Conservation (phyloP, 1,284 basidiomycete genomes). For the Earliella scabrosa region DNA sequence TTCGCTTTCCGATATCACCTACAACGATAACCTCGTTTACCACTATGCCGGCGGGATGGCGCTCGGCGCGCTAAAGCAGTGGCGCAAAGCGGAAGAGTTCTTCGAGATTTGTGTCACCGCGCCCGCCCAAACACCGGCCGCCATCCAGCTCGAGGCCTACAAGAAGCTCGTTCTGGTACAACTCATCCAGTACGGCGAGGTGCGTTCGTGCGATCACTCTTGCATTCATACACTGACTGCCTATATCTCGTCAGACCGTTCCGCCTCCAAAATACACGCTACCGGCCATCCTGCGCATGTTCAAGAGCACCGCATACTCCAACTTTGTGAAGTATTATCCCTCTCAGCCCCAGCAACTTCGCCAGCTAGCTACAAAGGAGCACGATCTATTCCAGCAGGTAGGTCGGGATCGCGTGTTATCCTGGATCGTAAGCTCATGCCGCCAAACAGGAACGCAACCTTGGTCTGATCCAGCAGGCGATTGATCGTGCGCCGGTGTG, state of each 20-base stretch:
- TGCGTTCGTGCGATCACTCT: constrained; percentile 39
- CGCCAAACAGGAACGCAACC: constrained; percentile 63
- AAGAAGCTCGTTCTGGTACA: constrained; percentile 83
- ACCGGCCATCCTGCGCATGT: constrained; percentile 52
- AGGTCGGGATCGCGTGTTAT: constrained; percentile 15
- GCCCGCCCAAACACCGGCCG: constrained; percentile 66
- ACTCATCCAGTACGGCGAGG: constrained; percentile 74
- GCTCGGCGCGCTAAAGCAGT: constrained; percentile 62
- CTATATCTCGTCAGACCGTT: constrained; percentile 43
- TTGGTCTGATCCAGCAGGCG: constrained; percentile 69
- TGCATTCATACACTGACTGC: neutral
- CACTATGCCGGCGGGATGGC: constrained; percentile 77
- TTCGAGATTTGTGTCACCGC: constrained; percentile 79
- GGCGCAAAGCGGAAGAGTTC: constrained; percentile 69
- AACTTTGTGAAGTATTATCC: constrained; percentile 69
- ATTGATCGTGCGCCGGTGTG: constrained; percentile 72
- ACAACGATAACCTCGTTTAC: constrained; percentile 78
- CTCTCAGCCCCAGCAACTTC: constrained; percentile 46
- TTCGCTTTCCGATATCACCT: constrained; percentile 58
- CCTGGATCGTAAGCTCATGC: too few species aligned
- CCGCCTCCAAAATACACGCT: constrained; percentile 74
- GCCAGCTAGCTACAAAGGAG: constrained; percentile 55
- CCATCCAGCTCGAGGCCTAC: constrained; percentile 82
- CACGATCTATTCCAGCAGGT: constrained; percentile 55
- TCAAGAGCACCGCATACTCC: constrained; percentile 67